These are phyloP conservation scores for Neurospora intermedia DNA, from an alignment of 495 filamentous ascomycete species.

Conservation along the genomic window DNA sequence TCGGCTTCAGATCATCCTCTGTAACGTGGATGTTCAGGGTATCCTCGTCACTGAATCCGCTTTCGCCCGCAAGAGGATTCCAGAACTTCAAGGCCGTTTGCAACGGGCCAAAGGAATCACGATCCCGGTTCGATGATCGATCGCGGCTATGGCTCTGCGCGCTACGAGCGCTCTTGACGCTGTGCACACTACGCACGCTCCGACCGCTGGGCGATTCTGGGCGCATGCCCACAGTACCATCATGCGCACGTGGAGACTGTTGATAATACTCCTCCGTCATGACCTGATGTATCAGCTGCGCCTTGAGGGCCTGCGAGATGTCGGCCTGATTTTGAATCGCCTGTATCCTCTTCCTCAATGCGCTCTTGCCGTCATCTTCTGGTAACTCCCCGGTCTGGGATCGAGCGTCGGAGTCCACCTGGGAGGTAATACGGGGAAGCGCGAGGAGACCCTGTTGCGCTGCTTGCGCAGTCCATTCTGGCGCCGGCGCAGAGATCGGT, in stretches of 20 bases:
- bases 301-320: conserved; percentile 62
- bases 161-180: conserved; percentile 10
- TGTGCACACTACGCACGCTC: conserved; percentile 2
- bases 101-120: conserved; percentile 6
- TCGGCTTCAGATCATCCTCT: conserved; percentile 58
- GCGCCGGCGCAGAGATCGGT: neutral
- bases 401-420: conserved; percentile 4
- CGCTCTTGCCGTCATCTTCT: conserved; percentile 85
- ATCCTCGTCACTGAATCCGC: conserved; percentile 43
- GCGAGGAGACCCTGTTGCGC: neutral
- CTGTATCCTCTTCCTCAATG: conserved; percentile 63
- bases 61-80: conserved; percentile 23
- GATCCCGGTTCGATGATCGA: neutral
- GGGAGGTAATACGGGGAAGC: neutral
- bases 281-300: conserved; percentile 68
- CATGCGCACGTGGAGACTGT: conserved; percentile 21
- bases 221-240: neutral
- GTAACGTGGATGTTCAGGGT: conserved; percentile 32
- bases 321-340: conserved; percentile 54
- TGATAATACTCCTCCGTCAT: conserved; percentile 67
- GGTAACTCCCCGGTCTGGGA: conserved; percentile 41
- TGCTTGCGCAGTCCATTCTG: neutral
- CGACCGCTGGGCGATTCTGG: conserved; percentile 23
- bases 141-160: conserved; percentile 8
- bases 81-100: conserved; percentile 29